These are phyloP conservation scores for Talaromyces sp. DNA, from an alignment of 2,329 filamentous ascomycete genomes.

Conservation along the genomic window DNA sequence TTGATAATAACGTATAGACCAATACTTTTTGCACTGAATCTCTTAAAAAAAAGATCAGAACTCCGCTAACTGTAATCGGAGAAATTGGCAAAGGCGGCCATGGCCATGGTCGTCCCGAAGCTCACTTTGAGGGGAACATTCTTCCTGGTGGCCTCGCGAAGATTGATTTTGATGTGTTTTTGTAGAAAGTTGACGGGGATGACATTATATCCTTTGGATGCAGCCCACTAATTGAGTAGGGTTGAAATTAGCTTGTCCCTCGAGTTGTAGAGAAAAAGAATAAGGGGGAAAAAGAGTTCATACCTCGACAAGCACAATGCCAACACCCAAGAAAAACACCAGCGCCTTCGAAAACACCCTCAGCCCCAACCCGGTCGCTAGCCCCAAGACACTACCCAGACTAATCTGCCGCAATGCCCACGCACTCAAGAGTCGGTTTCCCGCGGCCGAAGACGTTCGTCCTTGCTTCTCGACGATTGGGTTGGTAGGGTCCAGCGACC, in stretches of 20 bases:
- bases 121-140: constrained; percentile 43
- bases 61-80: constrained; percentile 13
- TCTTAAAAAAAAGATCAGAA: neutral
- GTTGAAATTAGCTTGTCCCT: neutral
- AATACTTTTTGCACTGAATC: neutral
- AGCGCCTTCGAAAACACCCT: constrained; percentile 40
- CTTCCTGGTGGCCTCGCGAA: constrained; percentile 32
- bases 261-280: neutral
- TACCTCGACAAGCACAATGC: constrained; percentile 41
- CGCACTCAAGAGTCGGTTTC: constrained; percentile 22
- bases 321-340: constrained; percentile 39
- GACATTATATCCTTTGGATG: constrained; percentile 42
- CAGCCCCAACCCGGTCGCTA: constrained; percentile 38
- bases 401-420: constrained; percentile 40
- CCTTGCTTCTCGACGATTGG: constrained; percentile 22
- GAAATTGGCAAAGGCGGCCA: constrained; percentile 42
- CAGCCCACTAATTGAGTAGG: constrained; percentile 32
- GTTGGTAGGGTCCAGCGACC: constrained; percentile 19
- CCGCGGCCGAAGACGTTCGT: constrained; percentile 10
- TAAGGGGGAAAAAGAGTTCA: constrained; percentile 6
- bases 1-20: neutral
- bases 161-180: constrained; percentile 34
- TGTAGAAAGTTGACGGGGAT: constrained; percentile 37
- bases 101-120: constrained; percentile 40
- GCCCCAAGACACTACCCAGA: constrained; percentile 40